These are phyloP conservation scores for Chaetomium globosum DNA, from an alignment of 2,329 filamentous ascomycete species.

Conservation along the genomic window DNA sequence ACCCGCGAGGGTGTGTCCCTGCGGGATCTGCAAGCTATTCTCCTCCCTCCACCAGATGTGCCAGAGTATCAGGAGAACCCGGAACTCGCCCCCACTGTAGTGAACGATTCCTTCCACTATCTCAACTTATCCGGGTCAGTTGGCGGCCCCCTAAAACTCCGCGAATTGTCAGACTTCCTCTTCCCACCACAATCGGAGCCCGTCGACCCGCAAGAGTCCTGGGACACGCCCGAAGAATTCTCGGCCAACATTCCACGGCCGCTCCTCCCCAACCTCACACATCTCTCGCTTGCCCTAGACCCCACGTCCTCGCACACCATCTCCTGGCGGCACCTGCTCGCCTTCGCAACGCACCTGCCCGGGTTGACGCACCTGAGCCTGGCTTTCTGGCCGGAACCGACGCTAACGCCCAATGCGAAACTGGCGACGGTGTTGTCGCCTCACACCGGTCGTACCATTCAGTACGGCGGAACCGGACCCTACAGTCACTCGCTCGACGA, in stretches of 20 bases:
- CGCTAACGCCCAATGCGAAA: conserved; percentile 58
- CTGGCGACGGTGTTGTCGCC: conserved; percentile 51
- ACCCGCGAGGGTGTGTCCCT: conserved; percentile 52
- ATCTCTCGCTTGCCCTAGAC: conserved; percentile 59
- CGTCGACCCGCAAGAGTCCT: conserved; percentile 51
- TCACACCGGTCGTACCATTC: conserved; percentile 47
- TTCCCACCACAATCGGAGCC: conserved; percentile 43
- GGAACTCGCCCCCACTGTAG: conserved; percentile 32
- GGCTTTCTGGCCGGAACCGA: conserved; percentile 64
- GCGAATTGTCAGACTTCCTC: conserved; percentile 56
- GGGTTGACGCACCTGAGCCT: conserved; percentile 63
- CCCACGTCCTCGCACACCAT: conserved; percentile 33
- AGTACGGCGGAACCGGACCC: conserved; percentile 58
- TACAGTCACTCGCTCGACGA: conserved; percentile 62
- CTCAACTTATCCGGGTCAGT: conserved; percentile 59
- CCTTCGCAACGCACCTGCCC: conserved; percentile 54
- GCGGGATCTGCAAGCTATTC: conserved; percentile 53
- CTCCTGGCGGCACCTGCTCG: conserved; percentile 63
- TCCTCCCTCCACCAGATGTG: conserved; percentile 43
- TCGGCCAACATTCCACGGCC: conserved; percentile 40
- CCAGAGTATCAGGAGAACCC: conserved; percentile 35
- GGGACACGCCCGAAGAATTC: conserved; percentile 49
- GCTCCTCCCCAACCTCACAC: conserved; percentile 61
- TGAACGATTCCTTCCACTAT: conserved; percentile 54
- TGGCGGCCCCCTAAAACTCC: conserved; percentile 55